Evolutionary conservation across 345 rosid genomes (phyloP).

Genomic region (Salix purpurea): DNA sequence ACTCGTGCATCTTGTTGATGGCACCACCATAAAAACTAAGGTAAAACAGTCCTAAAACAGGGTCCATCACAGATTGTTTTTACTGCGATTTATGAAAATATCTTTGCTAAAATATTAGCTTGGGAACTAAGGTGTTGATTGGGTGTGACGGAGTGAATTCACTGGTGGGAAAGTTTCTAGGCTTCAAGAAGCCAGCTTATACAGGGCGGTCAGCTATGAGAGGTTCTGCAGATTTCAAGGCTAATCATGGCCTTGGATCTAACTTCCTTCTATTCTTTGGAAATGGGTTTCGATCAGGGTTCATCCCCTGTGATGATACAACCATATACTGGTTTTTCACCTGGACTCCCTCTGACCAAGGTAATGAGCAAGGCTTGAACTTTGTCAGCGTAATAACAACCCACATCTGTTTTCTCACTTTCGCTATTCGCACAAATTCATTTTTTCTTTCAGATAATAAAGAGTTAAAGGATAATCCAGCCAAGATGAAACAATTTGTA

Average conservation of each 20-base stretch:
- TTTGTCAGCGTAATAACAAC: too few relatives aligned
- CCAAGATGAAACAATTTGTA: constrained; percentile 40
- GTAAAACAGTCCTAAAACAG: constrained; percentile 16
- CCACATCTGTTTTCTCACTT: background rate
- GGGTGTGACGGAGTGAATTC: constrained; percentile 79
- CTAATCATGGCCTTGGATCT: constrained; percentile 39
- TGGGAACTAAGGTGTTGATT: constrained; percentile 39
- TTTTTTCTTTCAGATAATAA: background rate
- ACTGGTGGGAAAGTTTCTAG: constrained; percentile 58
- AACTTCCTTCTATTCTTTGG: constrained; percentile 36
- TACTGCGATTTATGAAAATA: too few relatives aligned
- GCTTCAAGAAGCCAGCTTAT: constrained; percentile 43
- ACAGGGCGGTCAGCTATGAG: constrained; percentile 39
- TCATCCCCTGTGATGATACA: constrained; percentile 46
- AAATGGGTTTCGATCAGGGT: constrained; percentile 44
- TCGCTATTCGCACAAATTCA: too few relatives aligned
- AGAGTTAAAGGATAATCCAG: constrained; percentile 28
- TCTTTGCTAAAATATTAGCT: too few relatives aligned
- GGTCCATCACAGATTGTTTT: too few relatives aligned
- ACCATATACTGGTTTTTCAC: constrained; percentile 48
- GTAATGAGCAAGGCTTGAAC: constrained; percentile 10
- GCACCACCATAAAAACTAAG: constrained; percentile 57
- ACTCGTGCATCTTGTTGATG: constrained; percentile 55
- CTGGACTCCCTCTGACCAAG: constrained; percentile 28
- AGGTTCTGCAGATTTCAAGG: constrained; percentile 36